Evolutionary conservation across 1,284 basidiomycete genomes (phyloP).

Genomic region (Boletellus dicymbophilus): DNA sequence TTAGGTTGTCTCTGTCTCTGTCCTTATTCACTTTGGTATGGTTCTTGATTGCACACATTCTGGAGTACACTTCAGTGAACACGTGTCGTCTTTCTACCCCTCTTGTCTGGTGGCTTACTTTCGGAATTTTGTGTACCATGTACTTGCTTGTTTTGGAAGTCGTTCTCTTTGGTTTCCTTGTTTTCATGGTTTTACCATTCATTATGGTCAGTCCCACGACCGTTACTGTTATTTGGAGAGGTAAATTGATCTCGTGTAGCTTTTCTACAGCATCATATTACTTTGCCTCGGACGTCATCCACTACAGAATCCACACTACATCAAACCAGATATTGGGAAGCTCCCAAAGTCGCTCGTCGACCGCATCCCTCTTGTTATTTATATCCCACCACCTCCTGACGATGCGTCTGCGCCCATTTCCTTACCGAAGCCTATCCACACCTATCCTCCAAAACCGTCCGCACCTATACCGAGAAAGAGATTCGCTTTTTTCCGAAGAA

Average conservation of each 20-base stretch:
- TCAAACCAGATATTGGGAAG: conserved; percentile 76
- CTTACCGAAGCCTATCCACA: conserved; percentile 46
- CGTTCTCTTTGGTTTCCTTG: conserved; percentile 65
- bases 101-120: conserved; percentile 81
- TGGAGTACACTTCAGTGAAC: conserved; percentile 72
- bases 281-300: conserved; percentile 78
- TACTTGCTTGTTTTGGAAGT: conserved; percentile 77
- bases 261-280: conserved; percentile 74
- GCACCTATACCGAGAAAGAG: conserved; percentile 37
- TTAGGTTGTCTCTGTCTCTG: conserved; percentile 61
- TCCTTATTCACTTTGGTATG: conserved; percentile 73
- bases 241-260: conserved; percentile 40
- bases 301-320: conserved; percentile 65
- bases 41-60: conserved; percentile 77
- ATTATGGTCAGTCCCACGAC: conserved; percentile 58
- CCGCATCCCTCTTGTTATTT: conserved; percentile 76
- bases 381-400: conserved; percentile 76
- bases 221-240: background rate
- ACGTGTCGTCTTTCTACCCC: conserved; percentile 71
- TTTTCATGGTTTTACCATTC: conserved; percentile 76
- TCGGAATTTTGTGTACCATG: conserved; percentile 76
- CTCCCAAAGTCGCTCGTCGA: conserved; percentile 69
- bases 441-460: conserved; percentile 57
- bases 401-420: conserved; percentile 40
- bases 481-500: conserved; percentile 53